A percentile compares a stretch with the other conserved stretches of the same genome.
Conservation (phyloP, 345 rosid species). For the Aethionema arabicum region DNA sequence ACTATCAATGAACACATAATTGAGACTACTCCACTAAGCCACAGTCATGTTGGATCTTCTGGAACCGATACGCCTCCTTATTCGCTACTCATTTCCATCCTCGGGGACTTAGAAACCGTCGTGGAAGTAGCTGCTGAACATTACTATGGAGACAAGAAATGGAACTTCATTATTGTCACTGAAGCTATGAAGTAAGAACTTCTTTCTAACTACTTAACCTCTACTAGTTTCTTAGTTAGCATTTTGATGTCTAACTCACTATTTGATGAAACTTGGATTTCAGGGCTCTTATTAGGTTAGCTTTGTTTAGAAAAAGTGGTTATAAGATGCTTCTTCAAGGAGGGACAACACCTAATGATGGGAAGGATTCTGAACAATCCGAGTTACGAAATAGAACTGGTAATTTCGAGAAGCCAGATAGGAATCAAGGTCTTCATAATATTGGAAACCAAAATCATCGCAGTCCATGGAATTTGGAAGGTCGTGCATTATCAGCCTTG, state of each 20-base stretch:
- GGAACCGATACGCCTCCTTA: slow-evolving; percentile 61
- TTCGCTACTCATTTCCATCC: slow-evolving; percentile 65
- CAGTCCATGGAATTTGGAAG: slow-evolving; percentile 64
- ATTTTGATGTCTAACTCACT: background rate
- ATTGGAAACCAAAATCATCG: slow-evolving; percentile 36
- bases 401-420: slow-evolving; percentile 29
- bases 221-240: background rate
- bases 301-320: slow-evolving; percentile 66
- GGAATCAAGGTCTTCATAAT: slow-evolving; percentile 34
- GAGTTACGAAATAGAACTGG: slow-evolving; percentile 39
- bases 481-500: slow-evolving; percentile 79
- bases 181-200: slow-evolving; percentile 77
- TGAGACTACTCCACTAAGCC: slow-evolving; percentile 52
- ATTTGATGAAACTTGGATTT: slow-evolving; percentile 20
- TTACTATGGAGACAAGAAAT: slow-evolving; percentile 75
- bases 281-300: slow-evolving; percentile 74
- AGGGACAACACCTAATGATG: slow-evolving; percentile 71
- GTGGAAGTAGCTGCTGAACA: slow-evolving; percentile 89
- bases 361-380: slow-evolving; percentile 40
- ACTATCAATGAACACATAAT: slow-evolving; percentile 83
- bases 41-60: slow-evolving; percentile 36
- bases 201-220: slow-evolving; percentile 18
- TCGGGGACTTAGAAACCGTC: slow-evolving; percentile 84
- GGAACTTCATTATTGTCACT: slow-evolving; percentile 79
- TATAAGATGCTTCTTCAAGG: slow-evolving; percentile 96